Evolutionary conservation across 495 filamentous ascomycete species (phyloP), one percentile per base, ranked within the genome.

Genomic region (Astrothelium subdiscretum): DNA sequence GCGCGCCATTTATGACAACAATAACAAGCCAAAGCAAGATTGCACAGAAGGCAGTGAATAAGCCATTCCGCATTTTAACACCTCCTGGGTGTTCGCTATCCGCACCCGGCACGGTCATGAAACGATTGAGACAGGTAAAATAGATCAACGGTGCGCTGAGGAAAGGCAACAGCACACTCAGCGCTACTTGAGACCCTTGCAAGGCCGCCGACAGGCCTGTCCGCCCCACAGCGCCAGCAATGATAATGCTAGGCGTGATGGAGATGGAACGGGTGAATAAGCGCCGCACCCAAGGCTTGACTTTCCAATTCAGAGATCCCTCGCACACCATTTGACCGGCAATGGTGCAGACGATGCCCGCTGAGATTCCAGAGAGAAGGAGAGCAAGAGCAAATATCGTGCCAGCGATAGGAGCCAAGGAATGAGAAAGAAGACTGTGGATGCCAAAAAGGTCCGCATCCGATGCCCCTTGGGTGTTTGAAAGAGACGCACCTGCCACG

Each of bases 311-410:
- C 43, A 92, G 73, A 71, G 88, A 87, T 32, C 89, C 89, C 68
- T 92, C 89, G 67, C 82, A 84, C 51, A 92, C 83, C 82, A 94
- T 89, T 68, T 92, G 89, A 2, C 89, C 89, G 2, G 88, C 83
- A 69, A 92, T 92, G 22, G 89, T 92, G 71, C 87, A 90, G 15
- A 94, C 84, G 58, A 94, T 89, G 29, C 89, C 89, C 0, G 89
- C 88, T 4, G 83, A 86, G 6, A 86, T 80, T 13, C 89, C 89
- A 0, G 86, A 90, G n/a, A 91, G 80, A 0, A 94, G 79, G 0
- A 94, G 74, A 12, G 89, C 88, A 13, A 92, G 76, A 3, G 87
- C 89, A 67, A 92, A 94, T 44, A 94, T 77, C 13, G 87, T 84
- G 2, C 87, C 89, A 26, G 84, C 85, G 2, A 81, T 87, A 0